A percentile compares a stretch with the other conserved stretches of the same genome.
These are phyloP conservation scores for Cordyceps farinosa DNA, from an alignment of 2,329 filamentous ascomycete species.

Conservation along the genomic window DNA sequence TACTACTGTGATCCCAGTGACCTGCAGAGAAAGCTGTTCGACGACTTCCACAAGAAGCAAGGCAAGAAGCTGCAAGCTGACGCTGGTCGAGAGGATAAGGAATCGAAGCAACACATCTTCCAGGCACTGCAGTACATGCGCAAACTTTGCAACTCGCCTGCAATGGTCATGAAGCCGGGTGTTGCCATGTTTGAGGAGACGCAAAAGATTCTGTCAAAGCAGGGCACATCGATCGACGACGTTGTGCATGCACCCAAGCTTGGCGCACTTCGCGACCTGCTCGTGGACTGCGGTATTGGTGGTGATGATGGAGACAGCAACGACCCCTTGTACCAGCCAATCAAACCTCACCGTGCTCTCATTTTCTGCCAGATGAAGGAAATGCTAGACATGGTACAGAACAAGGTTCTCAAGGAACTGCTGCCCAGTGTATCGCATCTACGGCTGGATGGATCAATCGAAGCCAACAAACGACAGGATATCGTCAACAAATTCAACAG, in stretches of 20 bases:
- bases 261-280: conserved; percentile 79
- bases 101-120: conserved; percentile 98
- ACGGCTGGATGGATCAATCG: conserved; percentile 89
- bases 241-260: conserved; percentile 88
- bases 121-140: conserved; percentile 99
- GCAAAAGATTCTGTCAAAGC: conserved; percentile 72
- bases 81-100: conserved; percentile 80
- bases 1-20: conserved; percentile 99
- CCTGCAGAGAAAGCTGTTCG: conserved; percentile 89
- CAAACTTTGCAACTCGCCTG: conserved; percentile 96
- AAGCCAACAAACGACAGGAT: conserved; percentile 89
- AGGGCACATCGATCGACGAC: conserved; percentile 80
- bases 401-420: conserved; percentile 83
- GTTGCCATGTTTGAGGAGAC: conserved; percentile 89
- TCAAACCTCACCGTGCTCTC: conserved; percentile 91
- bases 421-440: conserved; percentile 91
- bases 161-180: conserved; percentile 90
- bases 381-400: conserved; percentile 98
- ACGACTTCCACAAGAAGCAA: conserved; percentile 93
- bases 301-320: conserved; percentile 61
- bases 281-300: conserved; percentile 98
- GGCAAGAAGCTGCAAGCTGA: conserved; percentile 82
- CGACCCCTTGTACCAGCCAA: conserved; percentile 68
- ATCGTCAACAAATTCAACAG: conserved; percentile 99
- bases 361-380: conserved; percentile 99